Evolutionary conservation across 371 early-diverging fungal genomes (phyloP), one percentile per base, ranked within the genome.

Genomic region (Phascolomyces articulosus): DNA sequence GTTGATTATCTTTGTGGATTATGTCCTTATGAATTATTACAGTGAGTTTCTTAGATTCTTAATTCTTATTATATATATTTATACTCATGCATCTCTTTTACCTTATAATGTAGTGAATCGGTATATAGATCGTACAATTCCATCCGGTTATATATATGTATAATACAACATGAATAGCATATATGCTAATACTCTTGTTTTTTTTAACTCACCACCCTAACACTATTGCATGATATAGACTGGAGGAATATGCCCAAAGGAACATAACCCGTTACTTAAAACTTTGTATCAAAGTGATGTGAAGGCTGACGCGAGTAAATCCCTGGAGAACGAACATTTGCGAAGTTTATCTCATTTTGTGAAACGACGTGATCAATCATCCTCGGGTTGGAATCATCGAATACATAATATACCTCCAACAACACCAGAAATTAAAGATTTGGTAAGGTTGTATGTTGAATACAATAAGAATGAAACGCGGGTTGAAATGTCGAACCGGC

Each of bases 1-100:
- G 31, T 49, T 18, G 65, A 65, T 28, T 59, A 65, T 28, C 26
- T 65, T 15, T 65, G 65, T 44, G 65, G 65, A 15, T 31, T 65
- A 6, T 65, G 65, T 40, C 65, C 65, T 59, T 28, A 41, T 29
- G 65, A 65, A 15, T 29, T 65, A 20, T 34, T 60, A 53, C 9
- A 7, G 65, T 65, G 54, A 60, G 20, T 23, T 24, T 28, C 26
- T 13, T 1, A 21, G 18, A 4, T 21, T 55, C 1, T 8, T 1
- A 4, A 16, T 18, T 18, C 15, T n/a, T n/a, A 16, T n/a, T 44
- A 16, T n/a, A 13, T 44, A 44, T n/a, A 44, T 18, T 44, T n/a
- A 44, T 15, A 16, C 44, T 44, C 16, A 34, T 34, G 34, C 2
- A 21, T 40, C 20, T 40, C 24, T 40, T 24, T 44, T 48, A 16